Base-by-base conservation (phyloP, 192 early-diverging fungal genomes). In the Rhizophagus clarus region DNA sequence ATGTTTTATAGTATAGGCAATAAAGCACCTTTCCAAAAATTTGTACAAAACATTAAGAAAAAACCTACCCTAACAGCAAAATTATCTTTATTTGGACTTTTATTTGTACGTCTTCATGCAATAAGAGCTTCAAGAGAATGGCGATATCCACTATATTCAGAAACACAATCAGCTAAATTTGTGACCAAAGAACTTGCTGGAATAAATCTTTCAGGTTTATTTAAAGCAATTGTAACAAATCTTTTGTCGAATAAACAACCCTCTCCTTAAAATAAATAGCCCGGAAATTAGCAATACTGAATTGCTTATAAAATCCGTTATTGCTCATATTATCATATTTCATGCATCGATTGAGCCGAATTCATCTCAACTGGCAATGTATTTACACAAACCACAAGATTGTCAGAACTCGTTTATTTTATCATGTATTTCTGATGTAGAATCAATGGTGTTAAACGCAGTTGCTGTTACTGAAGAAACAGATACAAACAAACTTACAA, bases 331-430 rank as follows among this genome's bases (percentile, higher is more conserved):
- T 1, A 62, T 75, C 31, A 56, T 51, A 42, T 20, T 74, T 14
- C 56, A 74, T 42, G 49, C 69, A 4, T 80, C 79, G 20, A 24
- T 75, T 29, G 26, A 72, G 20, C 31, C 51, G 17, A 12, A 61
- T 32, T 63, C 51, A 22, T 74, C 79, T 12, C 79, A 72, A 61
- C 28, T 80, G 4, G 37, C 79, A n/a, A 29, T 42, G 20, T 79
- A 79, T 31, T 37, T 67, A 12, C 77, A 79, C 26, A 56, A 32
- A 34, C 22, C 71, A 47, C 37, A 49, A 24, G 67, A 70, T 20
- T 32, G 49, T 10, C 28, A 28, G 22, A 67, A 68, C 5, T 10
- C 15, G 12, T 79, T 42, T 71, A 56, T 79, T 32, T 42, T 79
- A 45, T 40, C 77, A 7, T 68, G 77, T 42, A 20, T 66, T 17